Base-by-base conservation (phyloP, 345 rosid species). In the Eutrema yunnanense region DNA sequence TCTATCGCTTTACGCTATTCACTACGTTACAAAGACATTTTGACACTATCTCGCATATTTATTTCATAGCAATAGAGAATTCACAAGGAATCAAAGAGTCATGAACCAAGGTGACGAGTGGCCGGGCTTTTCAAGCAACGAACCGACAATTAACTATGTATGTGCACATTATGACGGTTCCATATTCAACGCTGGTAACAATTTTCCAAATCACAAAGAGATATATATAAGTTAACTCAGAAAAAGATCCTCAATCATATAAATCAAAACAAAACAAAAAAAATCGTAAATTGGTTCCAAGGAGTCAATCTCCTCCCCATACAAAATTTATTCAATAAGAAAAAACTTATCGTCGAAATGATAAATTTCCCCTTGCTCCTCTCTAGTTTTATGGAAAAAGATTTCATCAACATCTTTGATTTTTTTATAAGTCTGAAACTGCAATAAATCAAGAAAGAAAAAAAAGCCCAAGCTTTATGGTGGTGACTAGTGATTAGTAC, bases 331-430 rank as follows among this genome's bases (percentile, higher is more conserved):
- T 73, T 73, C 46, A 26, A 48, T 30, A 47, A 73, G 42, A 52
- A 73, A 72, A 72, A 53, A 42, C 46, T 63, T 72, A 27, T 48
- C 6, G 12, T 3, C 62, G 2, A 63, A 55, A 26, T 32, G 51
- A 47, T 53, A 56, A 62, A 51, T 37, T 44, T 37, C 9, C 11
- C 36, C 34, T 37, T 3, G 37, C 14, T 11, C 19, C 65, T 19
- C 72, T 73, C 77, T 73, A 73, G 62, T 56, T 73, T 73, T 27
- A 64, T 2, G 42, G 54, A 4, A 58, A 74, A 74, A 50, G 37
- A 51, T 49, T 59, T 67, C 78, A 74, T 66, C 67, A 66, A 48
- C 72, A 58, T 66, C 62, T 9, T 46, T 74, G 6, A 5, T 6
- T 8, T 9, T 63, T 43, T 34, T 6, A 9, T 1, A 50, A 59